Conservation (phyloP, 495 filamentous ascomycete genomes). For the Diplogelasinospora grovesii region DNA sequence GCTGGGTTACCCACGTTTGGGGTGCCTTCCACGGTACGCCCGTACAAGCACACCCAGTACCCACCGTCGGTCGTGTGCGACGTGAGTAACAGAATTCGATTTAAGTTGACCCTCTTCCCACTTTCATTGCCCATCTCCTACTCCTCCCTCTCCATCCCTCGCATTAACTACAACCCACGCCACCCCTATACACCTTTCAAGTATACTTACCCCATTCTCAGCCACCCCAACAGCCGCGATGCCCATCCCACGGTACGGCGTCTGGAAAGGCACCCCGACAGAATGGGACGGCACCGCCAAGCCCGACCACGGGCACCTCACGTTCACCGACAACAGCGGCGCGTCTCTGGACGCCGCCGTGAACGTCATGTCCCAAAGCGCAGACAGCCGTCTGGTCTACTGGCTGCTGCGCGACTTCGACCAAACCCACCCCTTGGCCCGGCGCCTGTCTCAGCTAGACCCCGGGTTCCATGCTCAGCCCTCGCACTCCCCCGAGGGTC, state of each 20-base stretch:
- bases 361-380: conserved; percentile 24
- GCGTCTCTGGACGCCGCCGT: conserved; percentile 20
- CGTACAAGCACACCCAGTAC: too few relatives aligned
- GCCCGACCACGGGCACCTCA: conserved; percentile 16
- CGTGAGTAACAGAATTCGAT: too few relatives aligned
- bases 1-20: too few relatives aligned
- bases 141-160: too few relatives aligned
- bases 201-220: too few relatives aligned
- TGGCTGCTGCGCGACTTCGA: conserved; percentile 19
- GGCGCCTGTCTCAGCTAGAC: neutral
- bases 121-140: too few relatives aligned
- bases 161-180: too few relatives aligned
- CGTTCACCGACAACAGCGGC: conserved; percentile 10
- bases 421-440: conserved; percentile 15
- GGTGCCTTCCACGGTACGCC: too few relatives aligned
- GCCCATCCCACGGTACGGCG: conserved; percentile 16
- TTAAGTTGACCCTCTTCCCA: too few relatives aligned
- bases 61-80: too few relatives aligned
- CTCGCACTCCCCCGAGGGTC: conserved; percentile 7
- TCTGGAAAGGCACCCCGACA: conserved; percentile 18
- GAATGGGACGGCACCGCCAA: conserved; percentile 9
- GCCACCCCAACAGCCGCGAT: conserved; percentile 10
- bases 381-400: conserved; percentile 24
- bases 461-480: conserved; percentile 10
- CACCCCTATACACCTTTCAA: too few relatives aligned